Base-by-base conservation (phyloP, 2,329 filamentous ascomycete genomes). In the Xylariaceae sp. region DNA sequence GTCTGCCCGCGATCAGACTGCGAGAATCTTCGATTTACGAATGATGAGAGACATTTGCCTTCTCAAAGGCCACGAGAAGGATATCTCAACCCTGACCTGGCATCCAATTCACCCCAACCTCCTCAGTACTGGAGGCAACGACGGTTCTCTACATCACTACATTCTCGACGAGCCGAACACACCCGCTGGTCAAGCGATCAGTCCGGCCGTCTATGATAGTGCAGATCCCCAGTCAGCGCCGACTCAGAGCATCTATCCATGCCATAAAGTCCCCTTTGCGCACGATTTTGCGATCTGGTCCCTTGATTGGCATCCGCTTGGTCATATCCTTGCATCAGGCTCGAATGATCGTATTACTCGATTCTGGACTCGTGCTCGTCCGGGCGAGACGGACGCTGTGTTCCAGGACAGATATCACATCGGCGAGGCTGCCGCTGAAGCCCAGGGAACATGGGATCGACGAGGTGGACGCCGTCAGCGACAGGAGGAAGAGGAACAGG, bases 11-110 rank as follows among this genome's bases (percentile, higher is more conserved):
- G 94, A 99, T 70, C 90, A 96, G 73, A 96, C 90, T 0, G 92
- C 92, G 7, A 86, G 94, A 61, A 86, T 99, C 51, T 97, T 97
- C 70, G 94, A 99, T 73, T 81, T 99, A 58, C 86, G 94, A 53
- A 96, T 96, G 89, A 97, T 99, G 94, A 89, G 94, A 64, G 94
- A 99, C 73, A 92, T 97, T 58, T 90, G 92, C 67, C 84, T 97
- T 51, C 83, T 99, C 18, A 89, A 93, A 67, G 94, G 94, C 6
- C 92, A 97, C 72, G 92, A 97, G 67, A 97, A 97, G 75, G 94
- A 97, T 66, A 90, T 99, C 61, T 93, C 91, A 10, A 95, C 92
- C 0, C 77, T 99, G 54, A 82, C 90, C 2, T 99, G 93, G 91
- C 94, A 99, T 74, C 94, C 94, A 0, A 84, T 96, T 55, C 94